These are phyloP conservation scores for Rehmannia glutinosa DNA, from an alignment of 257 asterid species.

Conservation along the genomic window DNA sequence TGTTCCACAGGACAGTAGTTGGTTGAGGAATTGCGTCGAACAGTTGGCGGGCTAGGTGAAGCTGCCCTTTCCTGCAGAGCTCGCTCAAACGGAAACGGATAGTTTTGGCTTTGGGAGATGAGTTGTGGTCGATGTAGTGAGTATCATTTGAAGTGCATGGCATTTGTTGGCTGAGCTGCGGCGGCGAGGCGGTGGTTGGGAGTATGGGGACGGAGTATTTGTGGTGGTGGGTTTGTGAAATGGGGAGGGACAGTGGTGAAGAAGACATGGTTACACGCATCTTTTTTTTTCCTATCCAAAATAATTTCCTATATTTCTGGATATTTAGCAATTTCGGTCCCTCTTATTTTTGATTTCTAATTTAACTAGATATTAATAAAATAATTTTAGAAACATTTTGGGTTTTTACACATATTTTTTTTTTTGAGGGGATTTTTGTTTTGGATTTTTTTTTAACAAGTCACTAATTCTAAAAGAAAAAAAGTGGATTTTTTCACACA, in stretches of 20 bases:
- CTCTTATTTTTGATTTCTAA: neutral
- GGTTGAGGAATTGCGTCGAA: constrained; percentile 88
- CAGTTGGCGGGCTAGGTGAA: constrained; percentile 68
- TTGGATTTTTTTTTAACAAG: no score
- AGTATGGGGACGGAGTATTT: constrained; percentile 22
- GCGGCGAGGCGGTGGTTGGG: constrained; percentile 23
- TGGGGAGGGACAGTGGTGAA: constrained; percentile 39
- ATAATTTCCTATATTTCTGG: neutral
- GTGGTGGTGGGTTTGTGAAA: constrained; percentile 41
- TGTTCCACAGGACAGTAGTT: constrained; percentile 82
- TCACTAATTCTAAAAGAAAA: no score
- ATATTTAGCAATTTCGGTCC: neutral
- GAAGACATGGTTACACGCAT: constrained; percentile 51
- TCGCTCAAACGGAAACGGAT: constrained; percentile 76
- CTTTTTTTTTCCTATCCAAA: neutral
- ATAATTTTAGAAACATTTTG: no score
- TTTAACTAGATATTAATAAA: neutral
- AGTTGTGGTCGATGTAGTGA: constrained; percentile 3
- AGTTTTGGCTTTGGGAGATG: constrained; percentile 47
- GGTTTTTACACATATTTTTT: no score
- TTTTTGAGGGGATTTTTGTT: no score
- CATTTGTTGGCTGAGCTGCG: constrained; percentile 19
- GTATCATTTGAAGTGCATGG: constrained; percentile 22
- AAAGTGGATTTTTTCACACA: no score
- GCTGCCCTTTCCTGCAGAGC: constrained; percentile 62